These are phyloP conservation scores for Podospora conica DNA, from an alignment of 495 filamentous ascomycete species.

Conservation along the genomic window DNA sequence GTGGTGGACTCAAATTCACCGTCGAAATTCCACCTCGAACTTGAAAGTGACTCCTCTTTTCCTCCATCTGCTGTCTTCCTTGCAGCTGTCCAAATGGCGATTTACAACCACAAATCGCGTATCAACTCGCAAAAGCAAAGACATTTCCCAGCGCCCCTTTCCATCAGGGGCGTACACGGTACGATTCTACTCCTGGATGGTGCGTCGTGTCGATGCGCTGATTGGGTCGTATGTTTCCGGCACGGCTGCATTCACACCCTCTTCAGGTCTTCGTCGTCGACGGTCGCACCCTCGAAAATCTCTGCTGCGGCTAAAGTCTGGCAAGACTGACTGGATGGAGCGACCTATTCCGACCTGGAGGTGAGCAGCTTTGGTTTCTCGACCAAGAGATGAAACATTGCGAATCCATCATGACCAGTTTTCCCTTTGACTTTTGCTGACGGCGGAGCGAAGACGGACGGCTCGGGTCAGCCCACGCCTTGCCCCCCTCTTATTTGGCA, in stretches of 20 bases:
- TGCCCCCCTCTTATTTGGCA: not conserved
- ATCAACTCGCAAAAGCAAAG: not conserved
- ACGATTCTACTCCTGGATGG: constrained; percentile 1
- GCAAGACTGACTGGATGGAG: not conserved
- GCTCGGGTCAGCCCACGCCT: not conserved
- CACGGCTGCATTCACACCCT: not conserved
- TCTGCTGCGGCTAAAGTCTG: constrained; percentile 15
- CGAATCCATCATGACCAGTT: not conserved
- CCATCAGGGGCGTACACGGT: not conserved
- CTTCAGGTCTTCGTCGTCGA: not conserved
- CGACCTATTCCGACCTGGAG: not conserved
- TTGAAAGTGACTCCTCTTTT: not conserved
- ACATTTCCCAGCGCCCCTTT: not conserved
- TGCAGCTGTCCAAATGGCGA: not conserved
- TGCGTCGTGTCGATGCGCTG: not conserved
- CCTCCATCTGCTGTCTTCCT: not conserved
- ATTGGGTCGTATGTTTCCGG: constrained; percentile 5
- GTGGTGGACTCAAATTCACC: no score
- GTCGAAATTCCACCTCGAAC: not conserved
- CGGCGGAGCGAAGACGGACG: not conserved
- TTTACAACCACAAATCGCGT: not conserved
- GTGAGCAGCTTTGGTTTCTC: not conserved
- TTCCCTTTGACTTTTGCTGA: not conserved
- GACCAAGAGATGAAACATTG: constrained; percentile 5
- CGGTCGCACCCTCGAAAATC: constrained; percentile 4